Base-by-base conservation (phyloP, 2,329 filamentous ascomycete genomes). In the Colletotrichum destructivum region DNA sequence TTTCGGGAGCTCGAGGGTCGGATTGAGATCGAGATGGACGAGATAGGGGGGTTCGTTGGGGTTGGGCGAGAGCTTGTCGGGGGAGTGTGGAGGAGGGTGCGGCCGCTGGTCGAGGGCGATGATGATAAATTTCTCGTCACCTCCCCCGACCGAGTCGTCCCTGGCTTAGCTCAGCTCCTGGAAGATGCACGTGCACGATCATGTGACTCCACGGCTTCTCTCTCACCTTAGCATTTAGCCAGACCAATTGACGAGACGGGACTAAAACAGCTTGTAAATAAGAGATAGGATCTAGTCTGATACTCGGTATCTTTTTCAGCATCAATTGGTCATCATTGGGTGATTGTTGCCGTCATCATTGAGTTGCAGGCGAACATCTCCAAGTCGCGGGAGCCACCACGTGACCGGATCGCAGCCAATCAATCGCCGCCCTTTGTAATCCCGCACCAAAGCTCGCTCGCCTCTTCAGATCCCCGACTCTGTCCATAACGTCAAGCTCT, bases 101-200 rank as follows among this genome's bases (percentile, higher is more conserved):
- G 16, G 61, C 40, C 40, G 23, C 35, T 59, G 62, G 54, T 46
- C 54, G 56, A 66, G 71, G 61, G 60, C 73, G 56, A 74, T 74
- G 73, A 67, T 74, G 74, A 75, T 75, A 74, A 75, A 74, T 75
- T 75, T 74, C 72, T 74, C 73, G 73, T 71, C 70, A 65, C 64
- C 63, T 66, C 35, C 66, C 31, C 31, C 31, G 31, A 35, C 31
- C 68, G 62, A 73, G 54, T 42, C 59, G 63, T 66, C 51, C 62
- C 57, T 62, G 54, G 47, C 64, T 65, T 73, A 69, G 64, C 64
- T 65, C 71, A 69, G 64, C 72, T 72, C 70, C 56, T 26, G 52
- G 44, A 8, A 42, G 40, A 4, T 49, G 26, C 72, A 73, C 69
- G 72, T 72, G 72, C 57, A 7, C 0, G 1, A 18, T 74, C 73